A percentile compares a stretch with the other conserved stretches of the same genome.
Conservation (phyloP, 2,329 filamentous ascomycete species). For the Penicillium sp. region DNA sequence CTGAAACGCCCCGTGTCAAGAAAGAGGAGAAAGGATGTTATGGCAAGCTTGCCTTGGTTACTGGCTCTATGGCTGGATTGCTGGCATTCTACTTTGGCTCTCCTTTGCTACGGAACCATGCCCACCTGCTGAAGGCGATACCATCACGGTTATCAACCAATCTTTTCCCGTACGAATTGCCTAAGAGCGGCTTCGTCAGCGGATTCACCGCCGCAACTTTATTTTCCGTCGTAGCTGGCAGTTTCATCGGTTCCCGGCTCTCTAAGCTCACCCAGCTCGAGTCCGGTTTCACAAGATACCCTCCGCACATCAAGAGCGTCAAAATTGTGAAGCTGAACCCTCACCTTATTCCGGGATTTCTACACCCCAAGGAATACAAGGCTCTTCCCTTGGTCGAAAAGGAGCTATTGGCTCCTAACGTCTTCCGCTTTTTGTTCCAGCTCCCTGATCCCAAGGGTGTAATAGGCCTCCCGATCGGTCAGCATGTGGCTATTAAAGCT, state of each 20-base stretch:
- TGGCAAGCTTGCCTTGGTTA: not conserved
- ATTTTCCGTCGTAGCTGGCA: not conserved
- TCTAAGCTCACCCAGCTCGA: not conserved
- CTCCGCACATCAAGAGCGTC: not conserved
- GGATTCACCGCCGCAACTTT: not conserved
- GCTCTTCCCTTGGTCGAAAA: not conserved
- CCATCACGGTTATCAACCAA: no score
- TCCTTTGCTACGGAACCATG: no score
- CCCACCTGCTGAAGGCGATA: no score
- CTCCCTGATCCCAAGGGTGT: constrained; percentile 44
- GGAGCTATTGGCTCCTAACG: not conserved
- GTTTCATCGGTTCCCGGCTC: not conserved
- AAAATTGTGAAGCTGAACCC: not conserved
- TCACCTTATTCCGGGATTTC: not conserved
- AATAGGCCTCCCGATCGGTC: constrained; percentile 55
- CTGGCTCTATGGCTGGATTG: no score
- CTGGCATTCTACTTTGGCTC: no score
- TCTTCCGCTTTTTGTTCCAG: constrained; percentile 16
- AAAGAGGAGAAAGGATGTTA: not conserved
- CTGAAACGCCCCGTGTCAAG: no score
- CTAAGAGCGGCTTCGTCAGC: not conserved
- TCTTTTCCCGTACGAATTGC: no score
- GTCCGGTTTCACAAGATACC: constrained; percentile 3
- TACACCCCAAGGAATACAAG: constrained; percentile 4
- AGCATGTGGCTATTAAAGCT: constrained; percentile 54